Percentiles rank a stretch among this genome's conserved stretches.
phyloP scores from a whole-genome alignment of 225 moss, liverwort and hornwort genomes.

The Antitrichia curtipendula region DNA sequence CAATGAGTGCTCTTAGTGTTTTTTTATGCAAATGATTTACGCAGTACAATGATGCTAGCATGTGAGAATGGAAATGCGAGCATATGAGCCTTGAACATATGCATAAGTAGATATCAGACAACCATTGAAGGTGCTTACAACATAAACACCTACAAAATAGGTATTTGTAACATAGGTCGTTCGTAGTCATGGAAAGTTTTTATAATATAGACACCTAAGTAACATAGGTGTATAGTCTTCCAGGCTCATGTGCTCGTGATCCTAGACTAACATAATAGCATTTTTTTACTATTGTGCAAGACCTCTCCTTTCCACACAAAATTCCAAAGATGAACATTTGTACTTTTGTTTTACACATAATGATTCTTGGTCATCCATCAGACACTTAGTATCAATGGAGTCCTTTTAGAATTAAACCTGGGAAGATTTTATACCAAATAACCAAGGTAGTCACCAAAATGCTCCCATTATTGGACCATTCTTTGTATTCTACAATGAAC shows the following conservation, averaged over 20 bases:
- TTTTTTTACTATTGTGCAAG: neutral
- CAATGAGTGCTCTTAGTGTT: too few relatives aligned
- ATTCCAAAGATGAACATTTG: fast-evolving
- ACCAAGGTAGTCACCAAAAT: neutral
- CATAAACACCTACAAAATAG: too few relatives aligned
- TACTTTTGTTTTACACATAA: neutral
- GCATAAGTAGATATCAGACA: too few relatives aligned
- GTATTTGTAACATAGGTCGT: too few relatives aligned
- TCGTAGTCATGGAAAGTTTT: too few relatives aligned
- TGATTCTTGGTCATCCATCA: neutral
- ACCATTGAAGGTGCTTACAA: too few relatives aligned
- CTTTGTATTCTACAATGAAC: neutral
- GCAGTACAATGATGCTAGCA: fast-evolving
- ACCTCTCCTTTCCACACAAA: fast-evolving
- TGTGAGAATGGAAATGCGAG: neutral
- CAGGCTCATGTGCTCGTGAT: too few relatives aligned
- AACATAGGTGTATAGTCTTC: too few relatives aligned
- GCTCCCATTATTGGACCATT: neutral
- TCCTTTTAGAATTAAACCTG: fast-evolving
- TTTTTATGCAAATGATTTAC: neutral
- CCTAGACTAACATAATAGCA: too few relatives aligned
- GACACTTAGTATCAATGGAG: fast-evolving
- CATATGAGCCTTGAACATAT: too few relatives aligned
- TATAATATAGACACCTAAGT: too few relatives aligned
- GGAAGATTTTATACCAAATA: too few relatives aligned